Percentiles rank a stretch among this genome's conserved stretches.
These are phyloP conservation scores for Leccinum incarnatum DNA, from an alignment of 768 basidiomycete genomes.

Conservation along the genomic window DNA sequence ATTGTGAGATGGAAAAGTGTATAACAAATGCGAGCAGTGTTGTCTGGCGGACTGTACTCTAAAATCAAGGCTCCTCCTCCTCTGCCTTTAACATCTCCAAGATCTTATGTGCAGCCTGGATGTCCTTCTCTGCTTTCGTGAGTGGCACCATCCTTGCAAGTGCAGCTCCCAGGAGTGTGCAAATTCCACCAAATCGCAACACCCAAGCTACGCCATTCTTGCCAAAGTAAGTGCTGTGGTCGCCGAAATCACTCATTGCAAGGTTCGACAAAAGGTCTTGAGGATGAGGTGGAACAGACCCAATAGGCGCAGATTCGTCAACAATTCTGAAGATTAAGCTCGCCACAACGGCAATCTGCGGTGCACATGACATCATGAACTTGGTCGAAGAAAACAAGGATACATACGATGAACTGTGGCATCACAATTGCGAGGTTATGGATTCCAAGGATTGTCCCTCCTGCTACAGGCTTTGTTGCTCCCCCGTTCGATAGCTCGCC, in stretches of 20 bases:
- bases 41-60: neutral
- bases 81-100: slow-evolving; percentile 75
- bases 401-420: slow-evolving; percentile 87
- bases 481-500: slow-evolving; percentile 21
- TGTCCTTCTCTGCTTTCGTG: slow-evolving; percentile 89
- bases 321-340: slow-evolving; percentile 83
- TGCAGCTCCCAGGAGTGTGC: slow-evolving; percentile 75
- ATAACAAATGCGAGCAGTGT: slow-evolving; percentile 16
- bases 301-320: slow-evolving; percentile 43
- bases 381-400: neutral
- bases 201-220: slow-evolving; percentile 95
- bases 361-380: neutral
- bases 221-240: slow-evolving; percentile 61
- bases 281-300: slow-evolving; percentile 25
- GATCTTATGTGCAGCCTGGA: slow-evolving; percentile 75
- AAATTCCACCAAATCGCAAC: slow-evolving; percentile 86
- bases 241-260: slow-evolving; percentile 30
- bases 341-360: slow-evolving; percentile 79
- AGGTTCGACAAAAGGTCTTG: slow-evolving; percentile 29
- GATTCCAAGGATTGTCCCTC: slow-evolving; percentile 91
- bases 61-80: slow-evolving; percentile 42
- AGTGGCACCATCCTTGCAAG: slow-evolving; percentile 82
- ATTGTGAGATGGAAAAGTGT: slow-evolving; percentile 2
- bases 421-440: slow-evolving; percentile 95
- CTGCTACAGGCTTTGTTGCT: slow-evolving; percentile 56